phyloP scores from a whole-genome alignment of 2,329 filamentous ascomycete genomes.

The Trichoderma sp. region DNA sequence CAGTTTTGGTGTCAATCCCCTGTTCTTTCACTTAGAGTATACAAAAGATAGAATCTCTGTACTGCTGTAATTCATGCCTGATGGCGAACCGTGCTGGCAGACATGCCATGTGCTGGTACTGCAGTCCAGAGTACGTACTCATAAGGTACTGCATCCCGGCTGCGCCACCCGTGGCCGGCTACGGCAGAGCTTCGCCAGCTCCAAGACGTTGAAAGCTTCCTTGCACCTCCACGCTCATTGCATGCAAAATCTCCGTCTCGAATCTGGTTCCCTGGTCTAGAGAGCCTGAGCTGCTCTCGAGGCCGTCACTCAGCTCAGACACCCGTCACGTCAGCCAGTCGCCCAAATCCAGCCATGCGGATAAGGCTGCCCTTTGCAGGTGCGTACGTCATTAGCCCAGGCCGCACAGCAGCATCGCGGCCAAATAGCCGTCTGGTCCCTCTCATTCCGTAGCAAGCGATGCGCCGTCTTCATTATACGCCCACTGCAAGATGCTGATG shows the following conservation, averaged over 20 bases:
- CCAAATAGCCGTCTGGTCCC: neutral
- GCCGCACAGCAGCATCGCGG: constrained; percentile 13
- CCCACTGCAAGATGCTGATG: constrained; percentile 1
- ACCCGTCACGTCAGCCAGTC: neutral
- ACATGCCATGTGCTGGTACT: neutral
- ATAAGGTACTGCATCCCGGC: neutral
- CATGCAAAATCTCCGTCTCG: constrained; percentile 2
- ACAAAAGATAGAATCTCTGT: too few relatives aligned
- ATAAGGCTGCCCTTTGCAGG: constrained; percentile 88
- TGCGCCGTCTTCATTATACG: neutral
- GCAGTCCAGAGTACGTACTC: constrained; percentile 12
- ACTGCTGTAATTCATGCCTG: neutral
- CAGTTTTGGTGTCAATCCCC: too few relatives aligned
- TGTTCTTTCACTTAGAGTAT: too few relatives aligned
- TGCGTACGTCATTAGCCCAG: constrained; percentile 47
- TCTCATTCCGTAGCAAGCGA: neutral
- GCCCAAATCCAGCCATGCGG: constrained; percentile 59
- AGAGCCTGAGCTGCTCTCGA: constrained; percentile 19
- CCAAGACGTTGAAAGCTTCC: constrained; percentile 7
- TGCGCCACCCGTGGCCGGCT: constrained; percentile 21
- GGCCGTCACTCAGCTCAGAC: neutral
- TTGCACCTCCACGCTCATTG: constrained; percentile 14
- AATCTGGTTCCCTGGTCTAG: constrained; percentile 4
- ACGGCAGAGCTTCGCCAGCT: constrained; percentile 17
- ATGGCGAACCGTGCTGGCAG: constrained; percentile 9